Evolutionary conservation across 2,329 filamentous ascomycete species (phyloP), one percentile per base, ranked within the genome.

Genomic region (Berkeleyomyces basicola): DNA sequence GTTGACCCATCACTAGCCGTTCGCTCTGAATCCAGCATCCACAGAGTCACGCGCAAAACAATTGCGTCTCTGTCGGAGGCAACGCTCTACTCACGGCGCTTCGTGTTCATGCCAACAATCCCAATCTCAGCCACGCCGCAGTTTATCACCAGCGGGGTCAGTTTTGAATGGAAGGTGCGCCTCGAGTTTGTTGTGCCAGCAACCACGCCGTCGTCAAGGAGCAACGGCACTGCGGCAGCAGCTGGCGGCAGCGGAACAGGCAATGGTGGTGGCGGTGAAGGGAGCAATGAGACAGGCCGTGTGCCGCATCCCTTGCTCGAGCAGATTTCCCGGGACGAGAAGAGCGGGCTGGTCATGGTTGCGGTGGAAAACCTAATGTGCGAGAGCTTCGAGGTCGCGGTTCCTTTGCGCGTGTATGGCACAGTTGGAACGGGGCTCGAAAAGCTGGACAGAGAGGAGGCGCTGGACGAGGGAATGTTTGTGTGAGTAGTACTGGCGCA

Each of bases 331-430:
- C 81, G 82, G 59, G 90, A 96, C 70, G 88, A 95, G 67, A 79
- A 89, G 49, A 89, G 89, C 1, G 81, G 85, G 0, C 73, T 81
- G 33, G 81, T 93, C 11, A 77, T 91, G 60, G 88, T 90, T 14
- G 88, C 88, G 0, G 82, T 86, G 59, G 88, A 95, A 74, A 83
- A 84, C 66, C 69, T 96, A 60, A 80, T 84, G 7, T 92, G 89
- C 68, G 90, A 96, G 75, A 95, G 88, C 68, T 96, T 96, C 73
- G 90, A 96, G 72, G 87, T 95, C 55, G 83, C 84, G 42, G 89
- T 96, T 55, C 90, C 90, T 36, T 75, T 96, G 67, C 82, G 84
- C 59, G 87, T 96, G 7, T 96, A 95, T 69, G 83, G 83, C 47
- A 81, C 82, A 16, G 77, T 81, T 43, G 79, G 79, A 64, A 79